Percentiles rank a stretch among this genome's conserved stretches.
Conservation (phyloP, 768 basidiomycete species). For the Tricholoma sp. region DNA sequence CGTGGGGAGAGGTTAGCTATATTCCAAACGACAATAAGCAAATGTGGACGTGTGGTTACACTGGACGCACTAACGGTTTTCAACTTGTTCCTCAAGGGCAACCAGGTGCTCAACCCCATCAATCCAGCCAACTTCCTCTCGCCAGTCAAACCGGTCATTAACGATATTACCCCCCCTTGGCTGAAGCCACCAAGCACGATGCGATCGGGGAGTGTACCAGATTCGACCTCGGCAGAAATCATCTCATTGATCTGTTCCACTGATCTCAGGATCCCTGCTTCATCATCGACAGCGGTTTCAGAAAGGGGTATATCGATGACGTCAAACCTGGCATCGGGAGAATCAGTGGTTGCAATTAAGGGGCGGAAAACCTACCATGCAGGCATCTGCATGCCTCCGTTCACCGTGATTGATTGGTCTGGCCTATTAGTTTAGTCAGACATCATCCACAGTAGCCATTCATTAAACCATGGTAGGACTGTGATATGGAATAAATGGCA, state of each 20-base stretch:
- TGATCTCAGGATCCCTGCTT: constrained; percentile 65
- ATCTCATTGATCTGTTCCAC: constrained; percentile 57
- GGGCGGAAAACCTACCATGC: constrained; percentile 47
- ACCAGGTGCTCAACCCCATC: constrained; percentile 71
- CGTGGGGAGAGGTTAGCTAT: constrained; percentile 59
- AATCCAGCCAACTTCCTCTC: constrained; percentile 69
- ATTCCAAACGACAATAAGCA: constrained; percentile 1
- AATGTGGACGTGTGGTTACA: neutral
- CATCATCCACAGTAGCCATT: neutral
- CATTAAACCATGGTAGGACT: neutral
- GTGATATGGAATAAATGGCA: neutral
- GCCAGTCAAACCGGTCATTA: constrained; percentile 67
- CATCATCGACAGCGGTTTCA: constrained; percentile 59
- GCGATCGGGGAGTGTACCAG: constrained; percentile 59
- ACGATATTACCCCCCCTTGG: constrained; percentile 75
- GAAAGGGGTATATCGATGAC: constrained; percentile 50
- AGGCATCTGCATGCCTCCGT: constrained; percentile 68
- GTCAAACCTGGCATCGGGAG: constrained; percentile 58
- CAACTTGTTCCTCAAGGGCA: constrained; percentile 63
- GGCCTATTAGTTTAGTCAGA: constrained; percentile 4
- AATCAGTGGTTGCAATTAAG: neutral
- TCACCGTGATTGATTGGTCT: constrained; percentile 65
- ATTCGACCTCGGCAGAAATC: constrained; percentile 68
- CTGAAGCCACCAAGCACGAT: constrained; percentile 91
- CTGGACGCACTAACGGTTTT: constrained; percentile 44